Evolutionary conservation across 192 early-diverging fungal species (phyloP).

Genomic region (Backusella circina): DNA sequence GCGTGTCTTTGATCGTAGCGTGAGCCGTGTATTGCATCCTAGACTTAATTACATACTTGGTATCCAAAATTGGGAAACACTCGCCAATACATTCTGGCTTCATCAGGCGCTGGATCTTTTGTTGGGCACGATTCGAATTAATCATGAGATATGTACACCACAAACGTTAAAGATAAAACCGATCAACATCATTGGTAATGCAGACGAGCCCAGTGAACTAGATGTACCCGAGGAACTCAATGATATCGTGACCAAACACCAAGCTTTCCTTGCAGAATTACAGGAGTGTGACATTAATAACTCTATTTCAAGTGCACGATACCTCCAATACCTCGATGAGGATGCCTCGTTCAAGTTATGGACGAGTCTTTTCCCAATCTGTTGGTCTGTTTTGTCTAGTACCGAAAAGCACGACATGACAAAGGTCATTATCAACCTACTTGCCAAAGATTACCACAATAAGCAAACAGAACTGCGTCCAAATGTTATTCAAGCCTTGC

Average conservation of each 20-base stretch:
- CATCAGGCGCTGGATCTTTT: conserved; percentile 89
- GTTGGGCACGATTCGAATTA: conserved; percentile 59
- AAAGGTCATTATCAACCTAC: conserved; percentile 76
- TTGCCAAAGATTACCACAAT: conserved; percentile 89
- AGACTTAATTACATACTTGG: conserved; percentile 87
- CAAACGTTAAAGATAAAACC: conserved; percentile 47
- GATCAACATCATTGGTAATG: conserved; percentile 14
- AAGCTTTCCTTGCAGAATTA: conserved; percentile 58
- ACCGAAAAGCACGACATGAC: conserved; percentile 84
- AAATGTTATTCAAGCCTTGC: conserved; percentile 92
- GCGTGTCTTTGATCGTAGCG: conserved; percentile 76
- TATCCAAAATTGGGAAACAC: conserved; percentile 94
- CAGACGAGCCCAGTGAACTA: not conserved
- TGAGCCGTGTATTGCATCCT: conserved; percentile 61
- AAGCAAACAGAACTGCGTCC: conserved; percentile 76
- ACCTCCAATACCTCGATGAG: conserved; percentile 64
- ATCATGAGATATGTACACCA: conserved; percentile 31
- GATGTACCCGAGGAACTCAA: conserved; percentile 37
- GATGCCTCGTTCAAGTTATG: conserved; percentile 74
- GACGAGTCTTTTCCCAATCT: conserved; percentile 79
- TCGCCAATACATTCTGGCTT: conserved; percentile 86
- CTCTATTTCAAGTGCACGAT: conserved; percentile 54
- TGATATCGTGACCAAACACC: conserved; percentile 49
- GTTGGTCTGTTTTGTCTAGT: conserved; percentile 69
- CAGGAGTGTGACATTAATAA: conserved; percentile 44